Conservation (phyloP, 2,329 filamentous ascomycete species). For the Penicillium sp. region DNA sequence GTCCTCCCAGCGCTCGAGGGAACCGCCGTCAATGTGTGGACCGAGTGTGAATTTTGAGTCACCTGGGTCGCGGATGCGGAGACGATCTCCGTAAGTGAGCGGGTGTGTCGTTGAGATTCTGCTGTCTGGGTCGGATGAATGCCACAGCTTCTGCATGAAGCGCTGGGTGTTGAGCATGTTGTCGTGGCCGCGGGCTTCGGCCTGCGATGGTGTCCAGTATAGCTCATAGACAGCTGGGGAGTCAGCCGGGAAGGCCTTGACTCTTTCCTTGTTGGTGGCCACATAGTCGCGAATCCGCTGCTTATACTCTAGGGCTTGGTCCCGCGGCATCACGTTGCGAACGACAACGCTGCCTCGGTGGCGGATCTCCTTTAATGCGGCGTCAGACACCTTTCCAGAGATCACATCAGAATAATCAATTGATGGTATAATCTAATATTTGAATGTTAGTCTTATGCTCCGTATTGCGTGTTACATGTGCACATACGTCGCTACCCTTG, state of each 20-base stretch:
- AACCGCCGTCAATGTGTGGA: conserved; percentile 65
- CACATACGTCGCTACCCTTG: conserved; percentile 35
- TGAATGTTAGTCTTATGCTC: conserved; percentile 3
- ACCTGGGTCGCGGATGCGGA: conserved; percentile 63
- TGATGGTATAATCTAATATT: conserved; percentile 34
- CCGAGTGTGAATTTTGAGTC: conserved; percentile 63
- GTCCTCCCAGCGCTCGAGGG: conserved; percentile 65
- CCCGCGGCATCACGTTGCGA: conserved; percentile 55
- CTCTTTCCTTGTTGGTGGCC: conserved; percentile 45
- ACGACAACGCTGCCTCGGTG: conserved; percentile 57
- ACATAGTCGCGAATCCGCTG: conserved; percentile 58
- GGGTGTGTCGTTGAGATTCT: conserved; percentile 50
- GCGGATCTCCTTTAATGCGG: conserved; percentile 44
- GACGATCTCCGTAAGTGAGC: conserved; percentile 60
- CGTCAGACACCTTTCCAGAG: conserved; percentile 29
- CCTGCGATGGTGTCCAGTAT: conserved; percentile 64
- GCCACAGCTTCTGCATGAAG: conserved; percentile 58
- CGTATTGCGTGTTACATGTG: not conserved
- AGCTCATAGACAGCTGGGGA: conserved; percentile 65
- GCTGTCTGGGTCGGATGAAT: conserved; percentile 44
- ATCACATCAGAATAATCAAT: conserved; percentile 37
- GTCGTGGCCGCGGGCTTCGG: conserved; percentile 58
- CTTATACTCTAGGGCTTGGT: conserved; percentile 58
- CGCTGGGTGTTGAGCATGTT: conserved; percentile 54
- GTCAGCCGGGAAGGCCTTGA: conserved; percentile 56